Evolutionary conservation across 306 rosid genomes (phyloP).

Genomic region (Ammopiptanthus mongolicus): DNA sequence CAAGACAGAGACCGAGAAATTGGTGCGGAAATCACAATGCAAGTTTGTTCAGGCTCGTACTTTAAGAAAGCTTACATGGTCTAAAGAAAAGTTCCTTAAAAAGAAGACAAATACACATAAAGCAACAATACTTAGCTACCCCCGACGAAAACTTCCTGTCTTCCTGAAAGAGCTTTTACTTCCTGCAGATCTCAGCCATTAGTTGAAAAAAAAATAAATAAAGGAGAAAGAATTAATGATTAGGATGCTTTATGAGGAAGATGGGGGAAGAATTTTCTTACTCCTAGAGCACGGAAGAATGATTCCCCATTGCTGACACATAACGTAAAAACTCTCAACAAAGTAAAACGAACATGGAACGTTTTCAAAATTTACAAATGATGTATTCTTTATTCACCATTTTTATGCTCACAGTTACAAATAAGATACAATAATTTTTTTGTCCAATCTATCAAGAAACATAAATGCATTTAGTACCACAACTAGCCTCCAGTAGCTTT

Average conservation of each 20-base stretch:
- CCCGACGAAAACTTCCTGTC: too few relatives aligned
- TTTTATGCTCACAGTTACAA: conserved; percentile 17
- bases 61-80: background rate
- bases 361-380: conserved; percentile 1
- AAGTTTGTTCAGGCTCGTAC: background rate
- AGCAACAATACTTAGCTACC: background rate
- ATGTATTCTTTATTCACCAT: conserved; percentile 11
- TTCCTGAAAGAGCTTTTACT: too few relatives aligned
- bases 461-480: conserved; percentile 11
- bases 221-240: too few relatives aligned
- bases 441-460: conserved; percentile 21
- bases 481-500: conserved; percentile 13
- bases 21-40: background rate
- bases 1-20: background rate
- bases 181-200: too few relatives aligned
- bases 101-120: background rate
- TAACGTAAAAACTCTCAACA: conserved; percentile 3
- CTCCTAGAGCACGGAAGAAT: background rate
- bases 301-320: background rate
- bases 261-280: too few relatives aligned
- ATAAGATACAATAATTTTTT: conserved; percentile 22
- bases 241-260: too few relatives aligned
- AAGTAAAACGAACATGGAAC: background rate
- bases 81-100: background rate
- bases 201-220: too few relatives aligned